Percentiles rank a stretch among this genome's conserved stretches.
Evolutionary conservation across 345 rosid genomes (phyloP).

Genomic region (Schrenkiella parvula): DNA sequence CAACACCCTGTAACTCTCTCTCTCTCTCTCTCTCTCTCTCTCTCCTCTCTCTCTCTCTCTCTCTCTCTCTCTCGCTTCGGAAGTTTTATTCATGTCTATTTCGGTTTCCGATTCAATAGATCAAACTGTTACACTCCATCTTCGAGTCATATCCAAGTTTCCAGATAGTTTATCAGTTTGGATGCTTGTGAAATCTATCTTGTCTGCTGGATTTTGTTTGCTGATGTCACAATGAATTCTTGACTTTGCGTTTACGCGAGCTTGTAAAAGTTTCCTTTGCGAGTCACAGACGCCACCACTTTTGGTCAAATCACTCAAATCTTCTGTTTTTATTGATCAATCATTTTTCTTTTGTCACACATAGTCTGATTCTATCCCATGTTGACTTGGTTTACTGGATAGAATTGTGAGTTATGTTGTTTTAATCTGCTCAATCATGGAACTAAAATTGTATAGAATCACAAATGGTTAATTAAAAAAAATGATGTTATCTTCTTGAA

Average conservation of each 20-base stretch:
- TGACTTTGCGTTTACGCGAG: slow-evolving; percentile 32
- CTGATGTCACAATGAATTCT: slow-evolving; percentile 19
- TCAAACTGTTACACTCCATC: not conserved
- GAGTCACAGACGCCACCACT: slow-evolving; percentile 14
- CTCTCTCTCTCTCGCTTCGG: not conserved
- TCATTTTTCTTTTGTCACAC: not conserved
- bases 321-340: not conserved
- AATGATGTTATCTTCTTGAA: not conserved
- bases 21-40: not conserved
- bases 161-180: not conserved
- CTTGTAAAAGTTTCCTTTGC: not conserved
- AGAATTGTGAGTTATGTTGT: not conserved
- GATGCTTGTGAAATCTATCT: slow-evolving; percentile 12
- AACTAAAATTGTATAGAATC: no score
- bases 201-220: slow-evolving; percentile 9
- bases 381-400: not conserved
- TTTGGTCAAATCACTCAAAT: not conserved
- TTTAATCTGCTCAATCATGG: not conserved
- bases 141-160: not conserved
- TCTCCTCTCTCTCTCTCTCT: slow-evolving; percentile 11
- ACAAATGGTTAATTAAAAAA: not conserved
- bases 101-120: not conserved
- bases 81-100: not conserved
- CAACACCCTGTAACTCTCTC: slow-evolving; percentile 68
- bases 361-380: not conserved